Evolutionary conservation across 768 basidiomycete species (phyloP), one percentile per base, ranked within the genome.

Genomic region (Boletus coccyginus): DNA sequence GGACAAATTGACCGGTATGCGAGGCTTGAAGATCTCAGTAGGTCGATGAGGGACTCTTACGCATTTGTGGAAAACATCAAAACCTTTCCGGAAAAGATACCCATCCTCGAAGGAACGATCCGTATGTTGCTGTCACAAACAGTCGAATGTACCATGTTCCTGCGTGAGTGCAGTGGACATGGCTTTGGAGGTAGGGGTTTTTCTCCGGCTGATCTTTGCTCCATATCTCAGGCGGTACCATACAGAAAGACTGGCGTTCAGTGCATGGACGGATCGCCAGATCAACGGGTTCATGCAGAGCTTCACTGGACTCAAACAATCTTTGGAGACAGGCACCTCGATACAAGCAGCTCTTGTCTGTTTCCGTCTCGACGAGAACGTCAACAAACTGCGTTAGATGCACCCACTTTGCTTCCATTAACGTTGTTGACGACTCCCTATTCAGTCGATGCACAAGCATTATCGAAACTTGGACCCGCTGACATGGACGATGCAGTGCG

Each of bases 71-170:
- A 73, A 29, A 60, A 57, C 9, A 52, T 75, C 17, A 58, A 65
- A 29, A 58, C 46, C 5, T 63, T 74, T 17, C 63, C 68, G 7
- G 61, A 67, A 46, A 71, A 56, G 43, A 63, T 74, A 40, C 59
- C 64, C 21, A 14, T 38, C 5, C 66, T 74, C 3, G 67, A 75
- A 44, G 56, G 60, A 32, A 63, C 60, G 14, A 65, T 75, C 46
- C 52, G 55, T 5, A 53, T 54, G 2, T 59, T 75, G 19, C 46
- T 70, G 2, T 60, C 64, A 9, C 74, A 74, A 46, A 75, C 73
- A 0, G 62, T 73, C 7, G 74, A 75, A 60, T 75, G 74, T 32
- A 67, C 58, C 16, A 62, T 75, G 52, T 75, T 75, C 50, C 59
- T 75, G 47, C 73, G 65, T 8, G 74, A 75, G 51, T 75, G 70